These are phyloP conservation scores for Eucalyptus regnans DNA, from an alignment of 345 rosid species.

Conservation along the genomic window DNA sequence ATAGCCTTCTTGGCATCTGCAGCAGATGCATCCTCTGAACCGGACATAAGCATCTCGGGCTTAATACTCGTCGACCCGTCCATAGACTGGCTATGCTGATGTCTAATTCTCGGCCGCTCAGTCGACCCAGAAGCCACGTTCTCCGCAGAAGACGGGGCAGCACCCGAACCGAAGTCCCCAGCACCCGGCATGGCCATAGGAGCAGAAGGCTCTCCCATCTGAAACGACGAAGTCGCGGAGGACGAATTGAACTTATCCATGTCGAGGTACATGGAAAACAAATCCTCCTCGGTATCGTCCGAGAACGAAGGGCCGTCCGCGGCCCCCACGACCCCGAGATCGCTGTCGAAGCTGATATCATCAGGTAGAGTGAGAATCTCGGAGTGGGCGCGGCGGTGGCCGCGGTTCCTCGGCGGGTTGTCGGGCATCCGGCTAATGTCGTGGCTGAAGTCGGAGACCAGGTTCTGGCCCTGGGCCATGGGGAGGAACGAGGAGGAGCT, in stretches of 20 bases:
- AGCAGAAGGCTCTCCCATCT: conserved; percentile 34
- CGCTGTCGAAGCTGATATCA: conserved; percentile 90
- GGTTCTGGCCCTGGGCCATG: background rate
- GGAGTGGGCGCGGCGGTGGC: conserved; percentile 95
- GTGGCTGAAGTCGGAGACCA: background rate
- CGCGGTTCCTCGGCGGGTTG: conserved; percentile 73
- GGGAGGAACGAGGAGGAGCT: background rate
- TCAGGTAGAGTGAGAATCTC: conserved; percentile 97
- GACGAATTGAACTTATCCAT: conserved; percentile 88
- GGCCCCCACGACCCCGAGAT: conserved; percentile 77
- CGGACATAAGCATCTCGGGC: conserved; percentile 85
- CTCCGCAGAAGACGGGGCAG: conserved; percentile 7
- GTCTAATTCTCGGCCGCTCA: conserved; percentile 84
- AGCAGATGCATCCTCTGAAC: conserved; percentile 44
- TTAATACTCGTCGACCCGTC: conserved; percentile 75
- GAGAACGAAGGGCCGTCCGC: conserved; percentile 82
- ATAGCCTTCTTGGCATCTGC: conserved; percentile 79
- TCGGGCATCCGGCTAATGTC: conserved; percentile 75
- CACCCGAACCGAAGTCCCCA: background rate
- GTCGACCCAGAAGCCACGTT: conserved; percentile 8
- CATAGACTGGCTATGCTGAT: conserved; percentile 95
- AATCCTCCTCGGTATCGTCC: conserved; percentile 88
- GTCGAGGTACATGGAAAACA: conserved; percentile 77
- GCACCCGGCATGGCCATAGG: conserved; percentile 8
- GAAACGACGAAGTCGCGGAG: conserved; percentile 49